Conservation (phyloP, 164 flowering plant species). For the Berberis thunbergii region DNA sequence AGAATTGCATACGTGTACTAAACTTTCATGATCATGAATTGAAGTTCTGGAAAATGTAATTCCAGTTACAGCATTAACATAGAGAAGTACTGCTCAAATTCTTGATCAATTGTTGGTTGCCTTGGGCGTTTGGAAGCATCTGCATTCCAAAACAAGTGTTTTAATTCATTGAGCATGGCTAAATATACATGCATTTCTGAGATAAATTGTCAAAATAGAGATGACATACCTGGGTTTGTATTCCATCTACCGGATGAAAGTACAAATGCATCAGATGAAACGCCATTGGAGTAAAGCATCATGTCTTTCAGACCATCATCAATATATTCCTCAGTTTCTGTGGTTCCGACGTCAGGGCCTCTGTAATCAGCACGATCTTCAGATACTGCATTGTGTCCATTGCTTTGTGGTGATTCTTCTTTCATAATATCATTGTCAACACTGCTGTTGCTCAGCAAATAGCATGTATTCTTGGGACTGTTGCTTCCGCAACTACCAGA, state of each 20-base stretch:
- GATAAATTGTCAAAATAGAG: background rate
- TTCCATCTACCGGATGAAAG: conserved; percentile 62
- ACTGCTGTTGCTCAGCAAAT: conserved; percentile 18
- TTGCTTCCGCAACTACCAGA: conserved; percentile 17
- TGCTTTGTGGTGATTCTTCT: conserved; percentile 7
- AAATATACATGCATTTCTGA: background rate
- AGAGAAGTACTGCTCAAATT: conserved; percentile 85
- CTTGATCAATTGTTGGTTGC: conserved; percentile 85
- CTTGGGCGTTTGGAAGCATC: conserved; percentile 25
- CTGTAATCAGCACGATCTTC: conserved; percentile 22
- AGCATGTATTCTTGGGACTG: conserved; percentile 10
- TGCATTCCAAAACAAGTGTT: conserved; percentile 20
- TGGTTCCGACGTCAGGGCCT: conserved; percentile 18
- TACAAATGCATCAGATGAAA: conserved; percentile 25
- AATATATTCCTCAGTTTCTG: conserved; percentile 18
- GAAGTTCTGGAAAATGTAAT: background rate
- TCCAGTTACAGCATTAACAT: conserved; percentile 43
- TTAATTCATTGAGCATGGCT: too few species aligned
- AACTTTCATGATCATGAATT: too few species aligned
- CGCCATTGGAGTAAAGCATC: conserved; percentile 28
- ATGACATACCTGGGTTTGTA: conserved; percentile 41
- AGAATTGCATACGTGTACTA: too few species aligned
- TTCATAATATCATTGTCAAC: conserved; percentile 4
- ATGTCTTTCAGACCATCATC: conserved; percentile 33
- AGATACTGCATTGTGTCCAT: conserved; percentile 26